These are phyloP conservation scores for Ustilago nuda DNA, from an alignment of 1,284 basidiomycete species.

Conservation along the genomic window DNA sequence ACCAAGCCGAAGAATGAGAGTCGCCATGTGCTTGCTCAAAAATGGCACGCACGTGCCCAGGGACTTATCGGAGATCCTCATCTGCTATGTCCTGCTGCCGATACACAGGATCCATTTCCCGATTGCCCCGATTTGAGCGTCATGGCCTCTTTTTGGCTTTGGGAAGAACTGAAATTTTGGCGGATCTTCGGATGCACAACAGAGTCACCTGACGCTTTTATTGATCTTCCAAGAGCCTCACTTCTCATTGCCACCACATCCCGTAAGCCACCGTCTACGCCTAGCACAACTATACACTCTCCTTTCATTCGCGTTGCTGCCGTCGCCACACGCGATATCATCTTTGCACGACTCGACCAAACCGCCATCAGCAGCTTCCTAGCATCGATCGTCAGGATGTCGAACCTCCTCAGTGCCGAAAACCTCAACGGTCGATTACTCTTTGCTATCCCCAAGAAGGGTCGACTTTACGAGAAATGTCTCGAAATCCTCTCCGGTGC, in stretches of 20 bases:
- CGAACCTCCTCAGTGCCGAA: constrained; percentile 64
- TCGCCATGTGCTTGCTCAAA: background rate
- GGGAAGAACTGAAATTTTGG: constrained; percentile 24
- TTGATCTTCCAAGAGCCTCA: background rate
- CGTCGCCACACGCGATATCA: background rate
- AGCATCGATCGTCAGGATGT: constrained; percentile 27
- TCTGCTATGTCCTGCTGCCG: background rate
- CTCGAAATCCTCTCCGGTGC: constrained; percentile 82
- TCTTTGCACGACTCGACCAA: background rate
- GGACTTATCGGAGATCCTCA: constrained; percentile 13
- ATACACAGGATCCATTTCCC: background rate
- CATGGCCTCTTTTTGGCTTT: background rate
- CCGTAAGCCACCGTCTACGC: background rate
- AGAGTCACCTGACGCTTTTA: background rate
- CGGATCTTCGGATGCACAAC: constrained; percentile 34
- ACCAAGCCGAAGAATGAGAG: background rate
- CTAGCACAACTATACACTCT: background rate
- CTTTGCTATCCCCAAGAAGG: constrained; percentile 98
- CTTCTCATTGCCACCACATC: background rate
- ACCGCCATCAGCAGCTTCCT: too few species aligned
- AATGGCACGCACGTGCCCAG: constrained; percentile 21
- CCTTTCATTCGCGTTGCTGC: background rate
- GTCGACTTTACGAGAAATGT: constrained; percentile 90
- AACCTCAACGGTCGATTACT: constrained; percentile 78
- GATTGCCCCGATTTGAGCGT: constrained; percentile 4